Evolutionary conservation across 106 monocot species (phyloP).

Genomic region (Triglochin maritima): DNA sequence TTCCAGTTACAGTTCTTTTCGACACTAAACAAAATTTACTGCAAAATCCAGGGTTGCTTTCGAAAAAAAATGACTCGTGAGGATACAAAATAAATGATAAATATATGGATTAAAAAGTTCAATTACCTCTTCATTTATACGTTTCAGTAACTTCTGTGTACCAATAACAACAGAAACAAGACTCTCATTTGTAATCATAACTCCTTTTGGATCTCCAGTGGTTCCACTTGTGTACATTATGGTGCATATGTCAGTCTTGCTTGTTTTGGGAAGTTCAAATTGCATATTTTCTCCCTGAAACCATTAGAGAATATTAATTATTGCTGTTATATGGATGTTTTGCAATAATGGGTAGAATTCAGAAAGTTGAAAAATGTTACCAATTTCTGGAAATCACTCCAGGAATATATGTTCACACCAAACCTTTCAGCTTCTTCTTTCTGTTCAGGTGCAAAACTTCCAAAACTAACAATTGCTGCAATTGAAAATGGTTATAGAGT

Average conservation of each 20-base stretch:
- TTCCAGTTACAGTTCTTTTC: no score
- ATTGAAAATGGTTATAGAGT: neutral
- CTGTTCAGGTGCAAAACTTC: conserved; percentile 51
- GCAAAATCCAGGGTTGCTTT: no score
- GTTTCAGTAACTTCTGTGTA: conserved; percentile 27
- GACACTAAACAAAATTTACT: no score
- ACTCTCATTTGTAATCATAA: conserved; percentile 79
- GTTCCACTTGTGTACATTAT: conserved; percentile 99
- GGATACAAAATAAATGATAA: neutral
- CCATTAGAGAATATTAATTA: neutral
- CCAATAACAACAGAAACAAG: conserved; percentile 68
- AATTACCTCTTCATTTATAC: conserved; percentile 46
- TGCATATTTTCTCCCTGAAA: conserved; percentile 58
- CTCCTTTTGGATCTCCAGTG: conserved; percentile 97
- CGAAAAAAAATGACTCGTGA: no score
- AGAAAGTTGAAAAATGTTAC: conserved; percentile 14
- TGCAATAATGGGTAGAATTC: neutral
- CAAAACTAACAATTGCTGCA: conserved; percentile 88
- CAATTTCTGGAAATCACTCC: conserved; percentile 72
- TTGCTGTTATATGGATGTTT: no score
- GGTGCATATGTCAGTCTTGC: conserved; percentile 67
- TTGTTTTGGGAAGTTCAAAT: conserved; percentile 51
- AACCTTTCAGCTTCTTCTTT: conserved; percentile 51
- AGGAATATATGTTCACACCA: conserved; percentile 66
- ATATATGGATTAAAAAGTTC: neutral